These are phyloP conservation scores for Eremochloa ophiuroides DNA, from an alignment of 176 grass and related monocot genomes.

Conservation along the genomic window DNA sequence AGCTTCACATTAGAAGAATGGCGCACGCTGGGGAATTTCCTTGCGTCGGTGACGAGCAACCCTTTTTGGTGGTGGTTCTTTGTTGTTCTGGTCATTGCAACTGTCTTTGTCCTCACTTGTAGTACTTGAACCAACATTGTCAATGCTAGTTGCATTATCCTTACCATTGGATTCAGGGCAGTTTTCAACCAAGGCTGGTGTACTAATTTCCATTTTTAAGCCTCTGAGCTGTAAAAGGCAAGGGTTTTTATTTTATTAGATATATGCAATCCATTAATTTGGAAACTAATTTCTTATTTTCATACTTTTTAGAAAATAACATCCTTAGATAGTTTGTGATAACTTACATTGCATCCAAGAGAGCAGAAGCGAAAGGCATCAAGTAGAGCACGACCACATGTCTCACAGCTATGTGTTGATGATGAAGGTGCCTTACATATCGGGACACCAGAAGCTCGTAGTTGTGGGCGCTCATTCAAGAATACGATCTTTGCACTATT, in stretches of 20 bases:
- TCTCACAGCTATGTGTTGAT: slow-evolving; percentile 34
- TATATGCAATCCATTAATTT: too few species aligned
- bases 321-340: background rate
- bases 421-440: background rate
- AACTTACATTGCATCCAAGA: slow-evolving; percentile 55
- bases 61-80: too few species aligned
- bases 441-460: background rate
- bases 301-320: too few species aligned
- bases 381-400: slow-evolving; percentile 36
- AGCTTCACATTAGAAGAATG: slow-evolving; percentile 32
- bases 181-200: background rate
- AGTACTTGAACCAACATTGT: background rate
- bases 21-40: slow-evolving; percentile 55
- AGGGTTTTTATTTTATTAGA: too few species aligned
- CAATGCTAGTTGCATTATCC: background rate
- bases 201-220: slow-evolving; percentile 3
- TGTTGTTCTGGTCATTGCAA: background rate
- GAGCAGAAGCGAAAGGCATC: slow-evolving; percentile 19
- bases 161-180: background rate
- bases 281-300: too few species aligned
- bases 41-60: slow-evolving; percentile 35
- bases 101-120: background rate
- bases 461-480: slow-evolving; percentile 52
- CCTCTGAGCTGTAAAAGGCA: background rate
- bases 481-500: too few species aligned